A percentile compares a stretch with the other conserved stretches of the same genome.
Conservation (phyloP, 2,329 filamentous ascomycete genomes). For the Gnomoniopsis sp. region DNA sequence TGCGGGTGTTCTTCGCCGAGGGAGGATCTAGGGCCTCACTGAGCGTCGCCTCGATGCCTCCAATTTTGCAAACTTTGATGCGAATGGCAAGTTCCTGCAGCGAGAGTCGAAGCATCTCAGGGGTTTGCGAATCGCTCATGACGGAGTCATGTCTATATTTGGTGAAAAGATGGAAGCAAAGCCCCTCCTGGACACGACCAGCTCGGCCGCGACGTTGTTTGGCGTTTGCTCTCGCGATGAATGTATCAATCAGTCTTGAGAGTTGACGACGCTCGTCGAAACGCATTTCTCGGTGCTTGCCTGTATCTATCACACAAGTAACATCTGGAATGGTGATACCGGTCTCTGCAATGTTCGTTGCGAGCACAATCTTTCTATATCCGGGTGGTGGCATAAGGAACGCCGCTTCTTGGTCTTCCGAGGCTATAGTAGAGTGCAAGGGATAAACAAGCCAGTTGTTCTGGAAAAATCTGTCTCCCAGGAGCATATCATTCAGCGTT, state of each 20-base stretch:
- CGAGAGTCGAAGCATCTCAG: conserved; percentile 91
- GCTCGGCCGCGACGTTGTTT: conserved; percentile 93
- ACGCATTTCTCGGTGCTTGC: conserved; percentile 96
- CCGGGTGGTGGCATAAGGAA: conserved; percentile 82
- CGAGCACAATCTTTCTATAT: conserved; percentile 86
- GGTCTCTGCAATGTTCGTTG: conserved; percentile 97
- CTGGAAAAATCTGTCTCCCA: conserved; percentile 72
- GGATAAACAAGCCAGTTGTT: conserved; percentile 82
- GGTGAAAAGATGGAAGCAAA: conserved; percentile 96
- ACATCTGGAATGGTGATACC: conserved; percentile 98
- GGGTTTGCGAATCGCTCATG: conserved; percentile 90
- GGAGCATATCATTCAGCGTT: conserved; percentile 79
- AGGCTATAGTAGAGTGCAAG: conserved; percentile 91
- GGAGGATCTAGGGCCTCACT: conserved; percentile 86
- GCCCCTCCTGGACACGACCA: conserved; percentile 88
- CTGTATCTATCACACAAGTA: conserved; percentile 93
- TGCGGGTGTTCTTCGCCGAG: conserved; percentile 84
- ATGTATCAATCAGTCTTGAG: conserved; percentile 86
- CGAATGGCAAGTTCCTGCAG: conserved; percentile 92
- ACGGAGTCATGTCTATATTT: conserved; percentile 79
- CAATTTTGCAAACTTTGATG: conserved; percentile 96
- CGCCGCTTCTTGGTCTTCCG: conserved; percentile 91
- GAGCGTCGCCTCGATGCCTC: conserved; percentile 86
- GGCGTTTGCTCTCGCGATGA: conserved; percentile 92
- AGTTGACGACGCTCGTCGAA: conserved; percentile 92